These are phyloP conservation scores for Teratosphaeria nubilosa DNA, from an alignment of 2,329 filamentous ascomycete species.

Conservation along the genomic window DNA sequence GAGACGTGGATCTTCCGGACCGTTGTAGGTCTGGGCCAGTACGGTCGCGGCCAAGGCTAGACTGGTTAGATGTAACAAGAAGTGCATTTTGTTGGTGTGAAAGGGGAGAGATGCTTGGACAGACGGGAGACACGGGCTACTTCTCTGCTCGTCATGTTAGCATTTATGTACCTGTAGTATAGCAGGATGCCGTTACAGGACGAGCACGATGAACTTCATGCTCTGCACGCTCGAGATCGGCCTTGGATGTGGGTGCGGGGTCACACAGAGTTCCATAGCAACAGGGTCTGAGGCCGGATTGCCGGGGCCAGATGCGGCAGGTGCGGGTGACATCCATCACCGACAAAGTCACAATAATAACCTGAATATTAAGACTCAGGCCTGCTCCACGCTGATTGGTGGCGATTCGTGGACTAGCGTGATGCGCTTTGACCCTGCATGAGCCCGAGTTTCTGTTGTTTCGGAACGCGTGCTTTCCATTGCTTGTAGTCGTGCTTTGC, in stretches of 20 bases:
- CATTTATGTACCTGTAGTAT: not conserved
- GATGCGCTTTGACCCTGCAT: not conserved
- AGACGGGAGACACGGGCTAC: not conserved
- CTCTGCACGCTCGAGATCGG: not conserved
- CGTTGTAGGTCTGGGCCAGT: conserved; percentile 1
- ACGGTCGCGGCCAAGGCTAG: not conserved
- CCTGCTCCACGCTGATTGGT: not conserved
- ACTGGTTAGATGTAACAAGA: not conserved
- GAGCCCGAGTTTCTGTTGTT: no score
- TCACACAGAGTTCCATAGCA: not conserved
- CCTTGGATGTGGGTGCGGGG: not conserved
- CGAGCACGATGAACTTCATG: not conserved
- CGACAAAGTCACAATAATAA: no score
- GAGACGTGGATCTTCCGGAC: not conserved
- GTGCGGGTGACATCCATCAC: not conserved
- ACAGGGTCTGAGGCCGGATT: not conserved
- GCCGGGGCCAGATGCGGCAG: not conserved
- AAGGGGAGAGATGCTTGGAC: not conserved
- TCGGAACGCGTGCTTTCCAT: no score
- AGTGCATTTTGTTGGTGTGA: not conserved
- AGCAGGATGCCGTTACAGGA: not conserved
- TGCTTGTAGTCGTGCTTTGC: no score
- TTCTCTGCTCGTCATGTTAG: not conserved
- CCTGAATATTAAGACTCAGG: no score
- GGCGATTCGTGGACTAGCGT: not conserved